Evolutionary conservation across 2,329 filamentous ascomycete species (phyloP), one percentile per base, ranked within the genome.

Genomic region (Neocatenulostroma microsporum): DNA sequence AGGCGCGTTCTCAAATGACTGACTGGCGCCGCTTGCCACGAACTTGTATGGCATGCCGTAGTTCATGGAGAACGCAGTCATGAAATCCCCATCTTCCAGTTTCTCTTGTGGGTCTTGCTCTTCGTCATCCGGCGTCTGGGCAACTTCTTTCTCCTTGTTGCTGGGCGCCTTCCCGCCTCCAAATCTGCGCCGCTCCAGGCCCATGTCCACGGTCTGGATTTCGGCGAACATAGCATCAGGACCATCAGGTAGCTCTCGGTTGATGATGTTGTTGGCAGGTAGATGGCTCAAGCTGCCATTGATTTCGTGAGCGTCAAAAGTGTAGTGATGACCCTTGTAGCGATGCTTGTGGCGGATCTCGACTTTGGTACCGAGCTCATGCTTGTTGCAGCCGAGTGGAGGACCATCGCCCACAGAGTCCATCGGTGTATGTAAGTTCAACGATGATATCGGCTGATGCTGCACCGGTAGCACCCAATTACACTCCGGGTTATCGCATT

Each of bases 21-120:
- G 61, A 3, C 66, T 72, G 5, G 67, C 58, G 3, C 75, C 71
- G 1, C 66, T 62, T 1, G 78, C 76, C 23, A 75, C 68, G 49
- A 78, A 83, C 36, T 82, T 82, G 55, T 83, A 84, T 0, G 71
- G 70, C 41, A 78, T 78, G 2, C 79, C 79, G 64, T 49, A 52
- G 18, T 48, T 50, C 46, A 58, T 56, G 33, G 57, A 55, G 39
- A 49, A 57, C 18, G 55, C 47, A 2, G 47, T 55, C 58, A 61
- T 61, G 30, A 51, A 46, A 29, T 53, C 53, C 21, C 55, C 55
- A n/a, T n/a, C n/a, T n/a, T n/a, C n/a, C n/a, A n/a, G n/a, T n/a
- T n/a, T n/a, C n/a, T n/a, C n/a, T n/a, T n/a, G n/a, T n/a, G n/a
- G n/a, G n/a, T n/a, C n/a, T n/a, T n/a, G n/a, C n/a, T n/a, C n/a